Evolutionary conservation across 805 yeast genomes (phyloP), one percentile per base, ranked within the genome.

Genomic region (Yamadazyma endophytica): DNA sequence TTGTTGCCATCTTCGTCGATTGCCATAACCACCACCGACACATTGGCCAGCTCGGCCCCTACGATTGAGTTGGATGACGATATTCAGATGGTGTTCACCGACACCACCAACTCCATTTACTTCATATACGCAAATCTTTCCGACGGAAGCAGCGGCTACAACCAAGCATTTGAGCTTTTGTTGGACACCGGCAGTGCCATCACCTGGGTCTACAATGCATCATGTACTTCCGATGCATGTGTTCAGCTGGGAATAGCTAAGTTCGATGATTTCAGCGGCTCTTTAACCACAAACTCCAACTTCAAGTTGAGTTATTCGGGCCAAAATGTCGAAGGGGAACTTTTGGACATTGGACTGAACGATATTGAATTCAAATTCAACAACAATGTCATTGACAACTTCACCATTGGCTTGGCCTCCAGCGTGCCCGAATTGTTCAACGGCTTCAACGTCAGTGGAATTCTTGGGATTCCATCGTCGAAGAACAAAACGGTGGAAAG

Each of bases 141-240:
- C 14, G 50, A 56, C 20, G 28, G 54, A 1, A 46, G 43, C 16
- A 28, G 50, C 3, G 30, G 44, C 17, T 49, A 50, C 24, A 43
- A 59, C n/a, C 48, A 49, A n/a, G 56, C 56, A 19, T 75, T 67
- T 42, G 73, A 74, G 4, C 54, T 79, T 23, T 61, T 79, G 13
- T 54, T 79, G 12, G 86, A 79, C 50, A 79, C 86, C 0, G 85
- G 82, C 5, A 75, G 82, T 17, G 77, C 78, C 12, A 70, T 77
- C 35, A 49, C 77, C 2, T 79, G 86, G 86, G 64, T 79, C 3
- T 77, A 75, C 47, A 77, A 74, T 28, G 49, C 61, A 1, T 52
- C 67, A 22, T 79, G 85, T 55, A 50, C 56, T 1, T 64, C 44
- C 4, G 36, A 42, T 7, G 60, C 73, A 1, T 79, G 84, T 43